phyloP scores from a whole-genome alignment of 306 rosid species.

The Malus sieversii region DNA sequence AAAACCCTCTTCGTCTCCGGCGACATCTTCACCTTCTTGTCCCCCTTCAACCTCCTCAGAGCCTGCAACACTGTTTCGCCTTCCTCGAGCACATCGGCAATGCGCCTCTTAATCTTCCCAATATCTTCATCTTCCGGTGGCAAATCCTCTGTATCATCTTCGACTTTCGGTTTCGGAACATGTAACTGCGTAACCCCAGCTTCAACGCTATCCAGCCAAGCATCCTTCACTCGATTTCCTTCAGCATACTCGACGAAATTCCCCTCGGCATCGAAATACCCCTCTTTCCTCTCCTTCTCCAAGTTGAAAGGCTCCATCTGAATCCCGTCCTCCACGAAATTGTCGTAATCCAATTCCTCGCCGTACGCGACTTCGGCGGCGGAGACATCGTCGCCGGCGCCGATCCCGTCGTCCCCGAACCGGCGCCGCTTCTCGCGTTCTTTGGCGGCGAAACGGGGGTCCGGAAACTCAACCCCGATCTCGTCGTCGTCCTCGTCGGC shows the following conservation, averaged over 20 bases:
- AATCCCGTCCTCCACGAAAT: constrained; percentile 71
- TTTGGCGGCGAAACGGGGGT: constrained; percentile 57
- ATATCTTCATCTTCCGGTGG: constrained; percentile 6
- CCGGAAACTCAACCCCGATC: constrained; percentile 10
- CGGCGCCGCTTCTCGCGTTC: constrained; percentile 44
- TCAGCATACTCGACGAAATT: constrained; percentile 76
- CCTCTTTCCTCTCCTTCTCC: constrained; percentile 57
- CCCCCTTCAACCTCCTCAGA: constrained; percentile 92
- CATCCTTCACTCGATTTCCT: constrained; percentile 49
- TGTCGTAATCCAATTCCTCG: constrained; percentile 33
- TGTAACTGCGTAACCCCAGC: background rate
- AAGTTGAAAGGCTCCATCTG: constrained; percentile 90
- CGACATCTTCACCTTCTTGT: constrained; percentile 82
- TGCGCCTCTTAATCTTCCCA: constrained; percentile 75
- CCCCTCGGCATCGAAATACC: constrained; percentile 78
- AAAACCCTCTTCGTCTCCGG: constrained; percentile 58
- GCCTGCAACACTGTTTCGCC: constrained; percentile 91
- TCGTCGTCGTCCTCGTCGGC: constrained; percentile 25
- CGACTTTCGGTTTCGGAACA: background rate
- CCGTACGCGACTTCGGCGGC: constrained; percentile 52
- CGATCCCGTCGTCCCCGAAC: constrained; percentile 35
- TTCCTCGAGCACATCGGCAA: constrained; percentile 67
- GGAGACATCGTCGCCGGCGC: constrained; percentile 22
- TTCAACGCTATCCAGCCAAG: constrained; percentile 4
- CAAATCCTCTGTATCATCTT: background rate